phyloP scores from a whole-genome alignment of 169 alveolate species.

The Cyclospora cayetanensis region DNA sequence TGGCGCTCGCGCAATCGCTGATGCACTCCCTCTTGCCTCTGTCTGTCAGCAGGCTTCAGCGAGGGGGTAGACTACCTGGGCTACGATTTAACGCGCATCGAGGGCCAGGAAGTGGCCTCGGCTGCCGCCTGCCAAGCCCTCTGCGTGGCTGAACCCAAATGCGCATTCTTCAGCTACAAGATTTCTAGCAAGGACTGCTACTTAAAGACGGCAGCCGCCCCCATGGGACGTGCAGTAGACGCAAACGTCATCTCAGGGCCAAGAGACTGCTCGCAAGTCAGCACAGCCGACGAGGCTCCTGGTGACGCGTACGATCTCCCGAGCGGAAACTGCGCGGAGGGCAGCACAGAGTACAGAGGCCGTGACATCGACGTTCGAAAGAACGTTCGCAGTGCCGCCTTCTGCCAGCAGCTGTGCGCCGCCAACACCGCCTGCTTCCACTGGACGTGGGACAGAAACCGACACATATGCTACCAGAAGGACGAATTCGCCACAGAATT shows the following conservation, averaged over 20 bases:
- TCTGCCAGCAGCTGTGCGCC: conserved; percentile 21
- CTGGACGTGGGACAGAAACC: conserved; percentile 21
- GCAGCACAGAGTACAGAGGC: background rate
- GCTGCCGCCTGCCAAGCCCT: conserved; percentile 44
- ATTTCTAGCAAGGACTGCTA: background rate
- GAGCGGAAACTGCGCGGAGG: background rate
- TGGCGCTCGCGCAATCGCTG: too few relatives aligned
- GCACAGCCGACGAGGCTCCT: background rate
- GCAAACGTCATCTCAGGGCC: conserved; percentile 27
- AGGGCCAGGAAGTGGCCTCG: background rate
- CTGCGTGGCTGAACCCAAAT: background rate
- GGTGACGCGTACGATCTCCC: too few relatives aligned
- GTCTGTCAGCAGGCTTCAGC: background rate
- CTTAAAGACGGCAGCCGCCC: background rate
- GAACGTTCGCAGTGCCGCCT: background rate
- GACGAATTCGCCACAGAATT: background rate
- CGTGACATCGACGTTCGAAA: background rate
- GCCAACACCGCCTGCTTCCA: background rate
- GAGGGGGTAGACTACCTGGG: conserved; percentile 39
- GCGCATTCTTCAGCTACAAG: background rate
- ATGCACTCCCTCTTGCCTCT: too few relatives aligned
- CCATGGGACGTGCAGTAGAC: background rate
- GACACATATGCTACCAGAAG: conserved; percentile 11
- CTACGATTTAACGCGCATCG: conserved; percentile 15
- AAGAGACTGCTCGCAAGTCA: background rate